Evolutionary conservation across 441 rosid species (phyloP), one percentile per base, ranked within the genome.

Genomic region (Macaranga tanarius): DNA sequence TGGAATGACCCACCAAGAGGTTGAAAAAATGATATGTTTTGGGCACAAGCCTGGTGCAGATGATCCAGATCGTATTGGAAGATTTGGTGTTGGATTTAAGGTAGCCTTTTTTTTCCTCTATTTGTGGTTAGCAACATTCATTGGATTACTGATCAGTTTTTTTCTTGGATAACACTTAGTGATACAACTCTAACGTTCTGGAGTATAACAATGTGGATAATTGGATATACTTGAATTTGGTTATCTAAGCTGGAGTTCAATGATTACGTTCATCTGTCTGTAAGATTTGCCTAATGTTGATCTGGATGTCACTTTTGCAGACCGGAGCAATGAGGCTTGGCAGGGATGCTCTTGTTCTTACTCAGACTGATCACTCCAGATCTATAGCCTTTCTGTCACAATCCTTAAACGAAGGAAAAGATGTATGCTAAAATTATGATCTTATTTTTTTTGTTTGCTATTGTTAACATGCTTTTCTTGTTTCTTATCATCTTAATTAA

Each of bases 11-110:
- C 85, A 79, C 77, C 57, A 69, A 22, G 81, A 82, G 71, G 68
- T 82, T 10, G 54, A 63, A 72, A 77, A 75, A 82, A 79, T 82
- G 81, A 77, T 73, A 61, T 76, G 70, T 65, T 77, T 82, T 65
- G 85, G 81, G 69, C 85, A 79, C 71, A 82, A 72, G 67, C 79
- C 81, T 68, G 80, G 72, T 70, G 62, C 65, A 0, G 73, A 82
- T 72, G 75, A 82, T 77, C 59, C 69, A 19, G 73, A 75, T 66
- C 79, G 45, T 47, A 79, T 82, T 60, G 85, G 85, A 72, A 75
- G 79, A 54, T 82, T 71, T 77, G 85, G 85, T 61, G 79, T 82
- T 79, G 85, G 85, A 72, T 82, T 82, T 62, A 82, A 82, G 85
- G 85, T 79, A 72, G 50, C 42, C 45, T 57, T 47, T 66, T 31